A percentile compares a stretch with the other conserved stretches of the same genome.
Conservation (phyloP, 1,284 basidiomycete genomes). For the Pseudozyma pruni region DNA sequence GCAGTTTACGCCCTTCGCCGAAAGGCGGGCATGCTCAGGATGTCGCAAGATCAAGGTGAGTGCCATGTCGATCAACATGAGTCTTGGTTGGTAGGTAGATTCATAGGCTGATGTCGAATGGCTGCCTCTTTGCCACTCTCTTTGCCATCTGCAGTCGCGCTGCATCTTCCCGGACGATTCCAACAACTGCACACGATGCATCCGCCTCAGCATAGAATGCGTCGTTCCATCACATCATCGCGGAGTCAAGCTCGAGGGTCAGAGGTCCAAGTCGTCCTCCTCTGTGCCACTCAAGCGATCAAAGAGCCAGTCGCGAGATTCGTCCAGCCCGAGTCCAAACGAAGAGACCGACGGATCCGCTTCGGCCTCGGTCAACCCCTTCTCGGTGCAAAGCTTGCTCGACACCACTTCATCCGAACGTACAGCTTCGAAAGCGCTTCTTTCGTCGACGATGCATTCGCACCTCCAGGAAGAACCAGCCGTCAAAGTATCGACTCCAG, state of each 20-base stretch:
- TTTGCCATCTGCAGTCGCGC: slow-evolving; percentile 19
- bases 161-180: slow-evolving; percentile 50
- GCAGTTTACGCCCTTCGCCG: slow-evolving; percentile 45
- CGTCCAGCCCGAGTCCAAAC: slow-evolving; percentile 34
- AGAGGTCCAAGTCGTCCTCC: slow-evolving; percentile 12
- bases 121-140: no score
- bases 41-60: slow-evolving; percentile 51
- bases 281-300: slow-evolving; percentile 15
- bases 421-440: slow-evolving; percentile 42
- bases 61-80: no score
- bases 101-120: no score
- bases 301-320: slow-evolving; percentile 24
- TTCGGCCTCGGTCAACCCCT: slow-evolving; percentile 31
- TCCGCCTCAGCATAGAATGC: slow-evolving; percentile 44
- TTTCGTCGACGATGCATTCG: slow-evolving; percentile 45
- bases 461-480: slow-evolving; percentile 44
- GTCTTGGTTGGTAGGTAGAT: no score
- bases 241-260: slow-evolving; percentile 43
- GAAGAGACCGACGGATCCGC: slow-evolving; percentile 26
- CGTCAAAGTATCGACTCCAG: slow-evolving; percentile 38
- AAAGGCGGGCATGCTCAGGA: slow-evolving; percentile 41
- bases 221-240: slow-evolving; percentile 43
- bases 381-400: slow-evolving; percentile 48
- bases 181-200: slow-evolving; percentile 40
- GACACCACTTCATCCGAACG: slow-evolving; percentile 44